Conservation (phyloP, 2,329 filamentous ascomycete species). For the Colletotrichum australisinense region DNA sequence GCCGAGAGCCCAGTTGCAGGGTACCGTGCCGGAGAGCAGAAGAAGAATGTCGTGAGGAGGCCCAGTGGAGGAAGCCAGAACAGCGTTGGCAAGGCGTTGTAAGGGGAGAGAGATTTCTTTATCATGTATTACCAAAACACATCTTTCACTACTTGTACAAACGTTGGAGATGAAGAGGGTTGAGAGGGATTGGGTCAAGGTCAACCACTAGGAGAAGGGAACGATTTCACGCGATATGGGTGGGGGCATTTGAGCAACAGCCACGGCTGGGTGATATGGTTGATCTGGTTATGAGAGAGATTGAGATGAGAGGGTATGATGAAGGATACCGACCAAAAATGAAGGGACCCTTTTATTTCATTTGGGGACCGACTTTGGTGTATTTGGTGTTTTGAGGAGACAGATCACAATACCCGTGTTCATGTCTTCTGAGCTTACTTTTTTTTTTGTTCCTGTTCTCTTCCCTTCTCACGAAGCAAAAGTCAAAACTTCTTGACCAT, state of each 20-base stretch:
- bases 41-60: conserved; percentile 10
- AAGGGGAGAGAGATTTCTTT: neutral
- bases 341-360: neutral
- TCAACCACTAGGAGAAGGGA: neutral
- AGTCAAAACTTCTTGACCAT: neutral
- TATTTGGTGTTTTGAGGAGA: conserved; percentile 20
- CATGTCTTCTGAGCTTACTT: neutral
- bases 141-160: conserved; percentile 24
- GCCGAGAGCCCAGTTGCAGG: conserved; percentile 41
- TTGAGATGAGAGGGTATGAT: conserved; percentile 14
- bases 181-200: neutral
- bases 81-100: conserved; percentile 37
- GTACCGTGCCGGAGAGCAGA: conserved; percentile 33
- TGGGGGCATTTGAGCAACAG: neutral
- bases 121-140: conserved; percentile 12
- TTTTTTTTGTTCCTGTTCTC: neutral
- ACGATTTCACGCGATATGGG: conserved; percentile 4
- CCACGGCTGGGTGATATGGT: neutral
- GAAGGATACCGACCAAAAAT: conserved; percentile 20
- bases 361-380: conserved; percentile 10
- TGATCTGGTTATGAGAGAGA: conserved; percentile 11
- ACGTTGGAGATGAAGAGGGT: conserved; percentile 5
- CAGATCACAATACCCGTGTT: neutral
- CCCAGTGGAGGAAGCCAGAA: conserved; percentile 32
- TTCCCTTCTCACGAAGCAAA: conserved; percentile 5